Evolutionary conservation across 768 basidiomycete genomes (phyloP).

Genomic region (Xerocomellus amylosporus): DNA sequence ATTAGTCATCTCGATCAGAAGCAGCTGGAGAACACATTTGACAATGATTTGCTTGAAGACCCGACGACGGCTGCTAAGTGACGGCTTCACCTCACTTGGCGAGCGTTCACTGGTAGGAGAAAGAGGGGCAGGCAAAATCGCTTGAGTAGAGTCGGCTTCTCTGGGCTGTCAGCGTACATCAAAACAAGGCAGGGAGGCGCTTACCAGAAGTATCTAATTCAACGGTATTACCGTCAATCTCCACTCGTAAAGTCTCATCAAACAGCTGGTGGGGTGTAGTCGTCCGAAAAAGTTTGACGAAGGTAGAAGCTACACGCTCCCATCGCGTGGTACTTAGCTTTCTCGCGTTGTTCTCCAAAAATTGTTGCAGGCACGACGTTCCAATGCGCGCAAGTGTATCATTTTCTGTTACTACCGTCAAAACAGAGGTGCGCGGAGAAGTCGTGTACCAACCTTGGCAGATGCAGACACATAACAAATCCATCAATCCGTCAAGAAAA

Average conservation of each 20-base stretch:
- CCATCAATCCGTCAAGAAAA: conserved; percentile 89
- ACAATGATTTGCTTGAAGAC: conserved; percentile 99
- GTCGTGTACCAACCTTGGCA: conserved; percentile 76
- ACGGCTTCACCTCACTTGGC: conserved; percentile 47
- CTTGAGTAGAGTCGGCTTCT: conserved; percentile 50
- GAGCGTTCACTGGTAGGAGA: conserved; percentile 65
- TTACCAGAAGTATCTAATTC: conserved; percentile 52
- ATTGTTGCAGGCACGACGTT: conserved; percentile 94
- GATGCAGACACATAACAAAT: conserved; percentile 92
- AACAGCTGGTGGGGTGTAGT: conserved; percentile 98
- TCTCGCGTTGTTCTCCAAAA: conserved; percentile 87
- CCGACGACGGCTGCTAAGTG: conserved; percentile 68
- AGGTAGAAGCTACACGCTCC: conserved; percentile 90
- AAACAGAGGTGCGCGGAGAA: background rate
- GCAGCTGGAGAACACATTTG: conserved; percentile 95
- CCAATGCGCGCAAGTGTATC: conserved; percentile 97
- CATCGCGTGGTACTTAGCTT: conserved; percentile 83
- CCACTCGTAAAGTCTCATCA: conserved; percentile 85
- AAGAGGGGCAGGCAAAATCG: conserved; percentile 85
- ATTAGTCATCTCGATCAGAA: conserved; percentile 96
- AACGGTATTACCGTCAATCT: conserved; percentile 60
- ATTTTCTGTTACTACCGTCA: conserved; percentile 62
- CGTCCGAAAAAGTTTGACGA: conserved; percentile 94
- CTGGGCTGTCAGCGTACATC: conserved; percentile 5
- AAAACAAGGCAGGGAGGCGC: conserved; percentile 1